Evolutionary conservation across 805 yeast species (phyloP).

Genomic region (Zygosaccharomyces siamensis): DNA sequence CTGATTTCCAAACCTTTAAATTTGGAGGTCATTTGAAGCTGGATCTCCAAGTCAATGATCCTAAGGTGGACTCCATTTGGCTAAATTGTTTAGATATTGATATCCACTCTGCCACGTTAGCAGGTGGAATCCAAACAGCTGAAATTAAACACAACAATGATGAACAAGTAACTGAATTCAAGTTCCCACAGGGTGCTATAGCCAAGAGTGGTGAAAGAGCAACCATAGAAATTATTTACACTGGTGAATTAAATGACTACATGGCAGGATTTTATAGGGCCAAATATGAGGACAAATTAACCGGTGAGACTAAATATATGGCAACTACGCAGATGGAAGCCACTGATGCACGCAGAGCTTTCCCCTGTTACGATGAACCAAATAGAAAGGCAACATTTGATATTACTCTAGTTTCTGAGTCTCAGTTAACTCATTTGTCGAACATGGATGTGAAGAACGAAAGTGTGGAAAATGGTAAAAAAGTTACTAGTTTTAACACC

Average conservation of each 20-base stretch:
- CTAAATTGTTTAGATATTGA: conserved; percentile 66
- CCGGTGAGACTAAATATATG: conserved; percentile 63
- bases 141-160: conserved; percentile 45
- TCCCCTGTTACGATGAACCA: conserved; percentile 85
- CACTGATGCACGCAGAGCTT: conserved; percentile 80
- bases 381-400: conserved; percentile 65
- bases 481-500: conserved; percentile 59
- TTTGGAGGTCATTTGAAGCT: conserved; percentile 53
- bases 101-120: conserved; percentile 44
- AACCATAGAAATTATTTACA: conserved; percentile 46
- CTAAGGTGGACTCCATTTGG: conserved; percentile 40
- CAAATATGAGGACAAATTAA: conserved; percentile 48
- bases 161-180: conserved; percentile 59
- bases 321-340: conserved; percentile 86
- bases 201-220: conserved; percentile 37
- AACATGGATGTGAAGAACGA: conserved; percentile 63
- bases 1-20: conserved; percentile 54
- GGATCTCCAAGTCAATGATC: conserved; percentile 49
- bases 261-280: conserved; percentile 84
- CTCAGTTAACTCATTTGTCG: conserved; percentile 54
- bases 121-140: conserved; percentile 37
- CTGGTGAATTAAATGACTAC: conserved; percentile 64
- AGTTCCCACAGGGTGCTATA: conserved; percentile 44
- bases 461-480: conserved; percentile 42
- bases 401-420: conserved; percentile 54